phyloP scores from a whole-genome alignment of 106 monocot genomes.

The Dendrobium huoshanense region DNA sequence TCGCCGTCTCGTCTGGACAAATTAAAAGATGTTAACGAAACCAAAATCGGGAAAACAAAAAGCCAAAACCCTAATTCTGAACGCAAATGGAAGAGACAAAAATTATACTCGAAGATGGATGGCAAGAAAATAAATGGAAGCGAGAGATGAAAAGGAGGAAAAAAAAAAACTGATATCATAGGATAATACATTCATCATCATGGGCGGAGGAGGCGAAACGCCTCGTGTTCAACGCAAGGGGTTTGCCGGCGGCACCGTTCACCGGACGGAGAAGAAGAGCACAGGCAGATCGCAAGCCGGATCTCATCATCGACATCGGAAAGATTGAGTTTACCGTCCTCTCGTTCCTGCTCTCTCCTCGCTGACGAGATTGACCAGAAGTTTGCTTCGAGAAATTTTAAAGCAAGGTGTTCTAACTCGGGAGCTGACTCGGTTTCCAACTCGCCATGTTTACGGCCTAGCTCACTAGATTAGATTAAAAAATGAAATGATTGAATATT shows the following conservation, averaged over 20 bases:
- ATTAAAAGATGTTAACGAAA: not conserved
- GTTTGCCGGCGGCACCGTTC: not conserved
- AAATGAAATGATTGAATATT: too few species aligned
- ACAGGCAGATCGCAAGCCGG: not conserved
- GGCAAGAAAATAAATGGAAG: not conserved
- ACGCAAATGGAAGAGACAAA: not conserved
- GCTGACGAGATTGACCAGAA: not conserved
- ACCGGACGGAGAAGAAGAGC: not conserved
- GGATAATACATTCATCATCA: constrained; percentile 4
- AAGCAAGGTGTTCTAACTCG: too few species aligned
- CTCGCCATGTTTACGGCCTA: too few species aligned
- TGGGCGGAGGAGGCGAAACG: constrained; percentile 4
- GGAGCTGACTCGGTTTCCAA: too few species aligned
- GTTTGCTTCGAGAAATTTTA: too few species aligned
- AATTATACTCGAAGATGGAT: not conserved
- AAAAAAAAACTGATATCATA: not conserved
- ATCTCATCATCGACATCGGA: not conserved
- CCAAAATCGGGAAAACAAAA: not conserved
- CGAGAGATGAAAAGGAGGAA: not conserved
- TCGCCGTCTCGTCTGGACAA: constrained; percentile 52
- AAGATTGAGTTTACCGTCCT: not conserved
- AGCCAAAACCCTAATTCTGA: not conserved
- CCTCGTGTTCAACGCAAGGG: not conserved
- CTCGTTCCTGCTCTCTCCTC: not conserved
- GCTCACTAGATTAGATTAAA: too few species aligned